Evolutionary conservation across 2,329 filamentous ascomycete species (phyloP).

Genomic region (Venturia carpophila): DNA sequence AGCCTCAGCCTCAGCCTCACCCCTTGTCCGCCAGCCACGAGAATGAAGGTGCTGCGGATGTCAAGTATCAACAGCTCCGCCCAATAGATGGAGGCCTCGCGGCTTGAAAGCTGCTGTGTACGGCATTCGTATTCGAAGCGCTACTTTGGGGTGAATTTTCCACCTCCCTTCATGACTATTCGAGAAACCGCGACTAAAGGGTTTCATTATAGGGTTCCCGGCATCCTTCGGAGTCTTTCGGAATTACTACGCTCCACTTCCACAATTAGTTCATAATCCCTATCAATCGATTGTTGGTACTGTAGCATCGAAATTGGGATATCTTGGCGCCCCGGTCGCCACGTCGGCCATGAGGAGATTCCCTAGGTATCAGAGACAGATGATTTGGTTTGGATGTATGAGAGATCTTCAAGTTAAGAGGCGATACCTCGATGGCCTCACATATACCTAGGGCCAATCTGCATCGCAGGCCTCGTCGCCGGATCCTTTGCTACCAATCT

Average conservation of each 20-base stretch:
- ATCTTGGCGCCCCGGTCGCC: slow-evolving; percentile 16
- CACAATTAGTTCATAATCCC: slow-evolving; percentile 44
- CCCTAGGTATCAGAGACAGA: slow-evolving; percentile 14
- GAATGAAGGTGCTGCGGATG: background rate
- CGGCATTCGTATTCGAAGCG: slow-evolving; percentile 46
- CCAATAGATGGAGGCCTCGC: slow-evolving; percentile 40
- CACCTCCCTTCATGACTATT: no score
- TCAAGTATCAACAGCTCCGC: background rate
- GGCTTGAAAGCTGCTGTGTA: slow-evolving; percentile 45
- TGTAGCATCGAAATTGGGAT: slow-evolving; percentile 14
- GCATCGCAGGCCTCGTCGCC: slow-evolving; percentile 27
- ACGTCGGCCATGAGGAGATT: slow-evolving; percentile 14
- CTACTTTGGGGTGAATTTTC: slow-evolving; percentile 40
- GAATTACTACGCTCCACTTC: slow-evolving; percentile 55
- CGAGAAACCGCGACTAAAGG: background rate
- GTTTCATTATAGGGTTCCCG: slow-evolving; percentile 43
- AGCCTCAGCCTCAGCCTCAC: background rate
- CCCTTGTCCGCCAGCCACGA: background rate
- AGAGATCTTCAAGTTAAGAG: background rate
- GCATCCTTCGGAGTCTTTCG: slow-evolving; percentile 65
- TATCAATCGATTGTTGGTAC: slow-evolving; percentile 17
- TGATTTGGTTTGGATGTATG: slow-evolving; percentile 18
- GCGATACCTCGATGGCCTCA: background rate
- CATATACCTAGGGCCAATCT: slow-evolving; percentile 9
- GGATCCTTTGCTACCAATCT: slow-evolving; percentile 32